Evolutionary conservation across 1,139 yeast genomes (phyloP).

Genomic region (Debaryomyces nepalensis): DNA sequence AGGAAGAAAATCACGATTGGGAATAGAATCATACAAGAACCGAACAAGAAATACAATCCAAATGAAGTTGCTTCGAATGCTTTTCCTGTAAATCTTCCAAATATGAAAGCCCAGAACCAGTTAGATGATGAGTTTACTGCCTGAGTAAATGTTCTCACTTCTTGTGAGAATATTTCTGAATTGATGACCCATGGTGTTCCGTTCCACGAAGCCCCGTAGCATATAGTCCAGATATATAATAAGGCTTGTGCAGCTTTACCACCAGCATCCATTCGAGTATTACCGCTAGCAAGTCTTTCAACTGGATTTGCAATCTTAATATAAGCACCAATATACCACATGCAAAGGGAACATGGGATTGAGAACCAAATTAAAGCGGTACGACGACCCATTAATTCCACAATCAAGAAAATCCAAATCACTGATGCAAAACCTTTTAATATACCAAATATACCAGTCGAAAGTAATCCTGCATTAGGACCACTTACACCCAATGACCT

Average conservation of each 20-base stretch:
- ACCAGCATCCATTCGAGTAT: slow-evolving; percentile 32
- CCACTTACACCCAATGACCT: slow-evolving; percentile 37
- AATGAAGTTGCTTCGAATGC: slow-evolving; percentile 46
- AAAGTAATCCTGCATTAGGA: slow-evolving; percentile 48
- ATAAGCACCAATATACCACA: slow-evolving; percentile 56
- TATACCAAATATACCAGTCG: slow-evolving; percentile 64
- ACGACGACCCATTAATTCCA: slow-evolving; percentile 54
- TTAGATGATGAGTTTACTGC: slow-evolving; percentile 49
- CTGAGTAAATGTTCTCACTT: slow-evolving; percentile 46
- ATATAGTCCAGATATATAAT: slow-evolving; percentile 51
- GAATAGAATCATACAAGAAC: slow-evolving; percentile 38
- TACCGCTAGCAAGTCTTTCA: slow-evolving; percentile 29
- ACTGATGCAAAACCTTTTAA: slow-evolving; percentile 50
- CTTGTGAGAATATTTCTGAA: slow-evolving; percentile 49
- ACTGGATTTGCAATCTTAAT: slow-evolving; percentile 46
- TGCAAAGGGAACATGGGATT: slow-evolving; percentile 49
- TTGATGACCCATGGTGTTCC: slow-evolving; percentile 56
- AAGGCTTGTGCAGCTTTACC: slow-evolving; percentile 54
- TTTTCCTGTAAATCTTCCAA: slow-evolving; percentile 49
- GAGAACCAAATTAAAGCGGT: slow-evolving; percentile 46
- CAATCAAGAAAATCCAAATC: slow-evolving; percentile 48
- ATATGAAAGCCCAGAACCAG: slow-evolving; percentile 55
- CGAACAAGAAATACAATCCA: slow-evolving; percentile 51
- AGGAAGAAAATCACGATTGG: slow-evolving; percentile 38
- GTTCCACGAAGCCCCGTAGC: slow-evolving; percentile 48